Base-by-base conservation (phyloP, 768 basidiomycete species). In the Mycena kentingensis region DNA sequence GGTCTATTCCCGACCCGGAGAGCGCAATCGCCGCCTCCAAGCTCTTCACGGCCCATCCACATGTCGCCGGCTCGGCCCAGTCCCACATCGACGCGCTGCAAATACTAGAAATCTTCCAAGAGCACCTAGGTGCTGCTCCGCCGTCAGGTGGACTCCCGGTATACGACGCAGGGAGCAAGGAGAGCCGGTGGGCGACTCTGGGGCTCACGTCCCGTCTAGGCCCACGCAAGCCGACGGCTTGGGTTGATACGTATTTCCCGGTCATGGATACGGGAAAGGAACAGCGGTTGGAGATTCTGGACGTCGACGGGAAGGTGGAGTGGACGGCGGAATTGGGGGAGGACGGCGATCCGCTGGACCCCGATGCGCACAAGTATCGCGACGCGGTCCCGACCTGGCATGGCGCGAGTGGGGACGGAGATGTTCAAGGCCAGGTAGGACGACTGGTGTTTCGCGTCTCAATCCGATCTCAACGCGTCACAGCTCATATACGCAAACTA, bases 221-320 rank as follows among this genome's bases (percentile, higher is more conserved):
- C 4, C 71, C 78, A 32, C 69, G 61, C 26, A 68, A 66, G 22
- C 87, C 88, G 2, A 77, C 72, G 1, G 89, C 86, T 51, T 93
- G 91, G 91, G 83, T 93, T 52, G 90, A 93, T 59, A 78, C 80
- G 31, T 97, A 98, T 68, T 96, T 88, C 68, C 93, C 95, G 2
- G 76, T 93, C 35, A 71, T 96, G 73, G 92, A 96, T 68, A 87
- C 82, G 0, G 84, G 90, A 1, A 73, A 87, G 6, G 80, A 87
- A 47, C 81, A 84, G 44, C 79, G 78, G 53, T 69, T 95, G 11
- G 78, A 86, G 42, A 82, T 94, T 19, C 69, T 90, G 37, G 80
- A 74, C 19, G 75, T 76, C 13, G 73, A 81, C 34, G 84, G 84
- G 3, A 63, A 68, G 18, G 64, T 75, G 13, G 65, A 77, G 5